Percentiles rank a stretch among this genome's conserved stretches.
phyloP scores from a whole-genome alignment of 352 stramenopile genomes.

The Elongisporangium prolatum region DNA sequence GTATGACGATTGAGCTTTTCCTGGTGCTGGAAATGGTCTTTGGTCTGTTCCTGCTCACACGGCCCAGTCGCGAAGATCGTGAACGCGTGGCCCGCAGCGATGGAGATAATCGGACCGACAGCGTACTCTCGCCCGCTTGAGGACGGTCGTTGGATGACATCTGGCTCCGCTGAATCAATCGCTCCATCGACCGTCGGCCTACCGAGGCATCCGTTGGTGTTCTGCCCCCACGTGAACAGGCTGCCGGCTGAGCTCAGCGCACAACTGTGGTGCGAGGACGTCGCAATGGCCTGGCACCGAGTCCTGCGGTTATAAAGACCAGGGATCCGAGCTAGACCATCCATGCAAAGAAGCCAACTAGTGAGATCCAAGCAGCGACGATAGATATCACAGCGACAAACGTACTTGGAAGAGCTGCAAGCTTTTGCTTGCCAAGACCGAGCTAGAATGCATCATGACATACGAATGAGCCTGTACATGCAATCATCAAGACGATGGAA shows the following conservation, averaged over 20 bases:
- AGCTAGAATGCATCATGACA: no score
- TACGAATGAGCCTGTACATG: not conserved
- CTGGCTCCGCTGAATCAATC: constrained; percentile 37
- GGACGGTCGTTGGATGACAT: constrained; percentile 26
- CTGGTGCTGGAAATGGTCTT: constrained; percentile 30
- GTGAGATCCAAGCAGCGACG: not conserved
- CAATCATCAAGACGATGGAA: not conserved
- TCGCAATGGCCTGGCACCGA: constrained; percentile 37
- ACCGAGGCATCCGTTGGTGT: constrained; percentile 49
- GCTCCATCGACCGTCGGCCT: constrained; percentile 18
- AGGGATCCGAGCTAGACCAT: constrained; percentile 38
- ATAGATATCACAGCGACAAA: constrained; percentile 1
- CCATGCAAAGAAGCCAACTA: not conserved
- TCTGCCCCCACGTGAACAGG: constrained; percentile 74
- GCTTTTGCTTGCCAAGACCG: constrained; percentile 66
- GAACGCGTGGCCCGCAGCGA: constrained; percentile 51
- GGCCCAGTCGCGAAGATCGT: constrained; percentile 52
- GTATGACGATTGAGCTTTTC: constrained; percentile 43
- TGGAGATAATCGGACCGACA: constrained; percentile 42
- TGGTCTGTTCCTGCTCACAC: constrained; percentile 29
- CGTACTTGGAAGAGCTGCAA: constrained; percentile 54
- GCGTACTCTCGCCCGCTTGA: constrained; percentile 25
- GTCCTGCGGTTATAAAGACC: constrained; percentile 45
- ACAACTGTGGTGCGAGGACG: constrained; percentile 54
- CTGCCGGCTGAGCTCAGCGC: constrained; percentile 47